These are phyloP conservation scores for Crinitomyces ghanaensis DNA, from an alignment of 805 yeast genomes.

Conservation along the genomic window DNA sequence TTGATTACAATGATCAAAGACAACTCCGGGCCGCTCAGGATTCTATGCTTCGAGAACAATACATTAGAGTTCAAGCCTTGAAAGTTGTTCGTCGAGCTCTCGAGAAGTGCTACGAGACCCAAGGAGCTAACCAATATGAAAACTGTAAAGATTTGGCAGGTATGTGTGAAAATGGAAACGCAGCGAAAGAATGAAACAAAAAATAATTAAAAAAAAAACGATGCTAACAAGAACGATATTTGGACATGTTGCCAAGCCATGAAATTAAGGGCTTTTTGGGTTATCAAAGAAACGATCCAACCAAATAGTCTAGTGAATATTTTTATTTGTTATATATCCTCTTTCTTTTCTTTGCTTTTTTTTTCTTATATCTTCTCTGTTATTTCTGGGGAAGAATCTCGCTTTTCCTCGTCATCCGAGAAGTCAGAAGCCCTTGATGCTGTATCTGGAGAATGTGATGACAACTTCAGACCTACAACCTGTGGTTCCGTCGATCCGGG, in stretches of 20 bases:
- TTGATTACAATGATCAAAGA: constrained; percentile 55
- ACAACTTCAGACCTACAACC: too few species aligned
- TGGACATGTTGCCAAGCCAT: constrained; percentile 63
- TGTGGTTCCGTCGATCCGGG: too few species aligned
- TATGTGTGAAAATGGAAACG: constrained; percentile 21
- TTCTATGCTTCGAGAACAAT: constrained; percentile 69
- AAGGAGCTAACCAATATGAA: constrained; percentile 59
- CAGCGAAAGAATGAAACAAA: neutral
- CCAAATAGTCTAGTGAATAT: constrained; percentile 36
- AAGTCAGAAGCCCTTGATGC: too few species aligned
- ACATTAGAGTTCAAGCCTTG: constrained; percentile 57
- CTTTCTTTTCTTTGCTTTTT: too few species aligned
- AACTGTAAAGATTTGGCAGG: constrained; percentile 73
- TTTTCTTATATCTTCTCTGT: too few species aligned
- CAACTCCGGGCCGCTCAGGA: constrained; percentile 65
- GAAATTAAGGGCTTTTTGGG: constrained; percentile 65
- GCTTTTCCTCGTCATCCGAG: too few species aligned
- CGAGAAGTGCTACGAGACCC: constrained; percentile 52
- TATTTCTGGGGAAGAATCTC: too few species aligned
- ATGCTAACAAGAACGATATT: constrained; percentile 32
- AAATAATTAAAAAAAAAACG: neutral
- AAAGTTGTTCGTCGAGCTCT: constrained; percentile 63
- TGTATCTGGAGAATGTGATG: too few species aligned
- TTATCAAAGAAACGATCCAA: constrained; percentile 83
- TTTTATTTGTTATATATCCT: neutral